Base-by-base conservation (phyloP, 192 early-diverging fungal species). In the Phlyctochytrium planicorne region DNA sequence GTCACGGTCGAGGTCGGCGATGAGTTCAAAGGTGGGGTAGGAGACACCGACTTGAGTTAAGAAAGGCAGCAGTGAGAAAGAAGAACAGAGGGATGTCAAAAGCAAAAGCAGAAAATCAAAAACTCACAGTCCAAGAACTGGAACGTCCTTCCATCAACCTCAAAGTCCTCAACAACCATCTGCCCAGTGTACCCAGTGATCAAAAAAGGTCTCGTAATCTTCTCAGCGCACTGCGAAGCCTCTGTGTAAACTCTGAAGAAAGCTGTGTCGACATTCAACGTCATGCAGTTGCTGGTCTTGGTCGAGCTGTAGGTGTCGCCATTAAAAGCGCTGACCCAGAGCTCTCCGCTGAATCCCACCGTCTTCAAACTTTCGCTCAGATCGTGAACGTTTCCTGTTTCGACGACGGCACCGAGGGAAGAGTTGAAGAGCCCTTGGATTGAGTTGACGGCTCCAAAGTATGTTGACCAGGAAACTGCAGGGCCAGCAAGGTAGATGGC, bases 241-340 rank as follows among this genome's bases (percentile, higher is more conserved):
- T 47, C 40, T 20, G 40, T 47, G 40, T 47, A 47, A 6, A 47
- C 40, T 20, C 40, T 47, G 40, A 47, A 47, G 20, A 47, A 47
- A 6, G 40, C 40, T 20, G 40, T 47, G 20, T 47, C 40, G 10
- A 47, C 40, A 47, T 47, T 47, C 40, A 47, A 47, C 40, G 40
- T 47, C 40, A 47, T 47, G 40, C 40, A 47, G 40, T 47, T 47
- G 40, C 10, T 47, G 40, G 40, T 47, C 40, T 47, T 47, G 40
- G 40, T 47, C 6, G 40, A 6, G 10, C 6, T 47, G 40, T 47
- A 47, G 40, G 6, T 47, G 40, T 47, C 40, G 6, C 40, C 40
- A 20, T 47, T 47, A 20, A 47, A 47, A 20, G 10, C 20, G 10
- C 10, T 14, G 10, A 47, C 40, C 40, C 40, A 47, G 10, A 47